Evolutionary conservation across 2,329 filamentous ascomycete species (phyloP), one percentile per base, ranked within the genome.

Genomic region (Epichloe brachyelytri): DNA sequence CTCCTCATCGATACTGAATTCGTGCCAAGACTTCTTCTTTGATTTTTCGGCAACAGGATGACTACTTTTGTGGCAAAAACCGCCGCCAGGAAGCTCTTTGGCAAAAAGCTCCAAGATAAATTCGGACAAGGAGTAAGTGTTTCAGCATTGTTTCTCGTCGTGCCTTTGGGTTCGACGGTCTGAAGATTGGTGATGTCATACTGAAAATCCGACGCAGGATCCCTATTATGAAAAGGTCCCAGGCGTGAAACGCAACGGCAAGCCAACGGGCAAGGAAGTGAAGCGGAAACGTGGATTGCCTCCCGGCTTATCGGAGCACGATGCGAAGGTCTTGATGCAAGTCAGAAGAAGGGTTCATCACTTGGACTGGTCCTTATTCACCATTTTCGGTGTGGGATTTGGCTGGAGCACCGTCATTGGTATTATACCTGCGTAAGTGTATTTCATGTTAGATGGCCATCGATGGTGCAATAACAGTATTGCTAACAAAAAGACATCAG

Each of bases 381-480:
- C 79, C 62, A 79, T 88, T 62, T 79, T 85, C 56, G 88, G 89
- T 43, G 77, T 95, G 53, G 80, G 83, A 52, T 90, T 97, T 63
- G 93, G 93, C 50, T 96, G 89, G 88, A 81, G 86, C 48, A 86
- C 84, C 59, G 78, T 95, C 52, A 87, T 97, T 60, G 93, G 84
- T 14, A 64, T 97, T 7, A 68, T 97, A 50, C 93, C 93, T 59
- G 79, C 79, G 79, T 88, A 76, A 75, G 86, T 77, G 12, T 5
- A 19, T 7, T 43, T 0, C n/a, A 34, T 11, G n/a, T 38, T 7
- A 41, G 26, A 19, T 33, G 8, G 20, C 30, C 46, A 6, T n/a
- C 30, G 4, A 5, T 34, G 8, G 7, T 7, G 19, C 30, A 14
- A 37, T 2, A 15, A 45, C 10, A 17, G 12, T 20, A 19, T 20